phyloP scores from a whole-genome alignment of 2,329 filamentous ascomycete species.

The Coniochaeta ligniaria region DNA sequence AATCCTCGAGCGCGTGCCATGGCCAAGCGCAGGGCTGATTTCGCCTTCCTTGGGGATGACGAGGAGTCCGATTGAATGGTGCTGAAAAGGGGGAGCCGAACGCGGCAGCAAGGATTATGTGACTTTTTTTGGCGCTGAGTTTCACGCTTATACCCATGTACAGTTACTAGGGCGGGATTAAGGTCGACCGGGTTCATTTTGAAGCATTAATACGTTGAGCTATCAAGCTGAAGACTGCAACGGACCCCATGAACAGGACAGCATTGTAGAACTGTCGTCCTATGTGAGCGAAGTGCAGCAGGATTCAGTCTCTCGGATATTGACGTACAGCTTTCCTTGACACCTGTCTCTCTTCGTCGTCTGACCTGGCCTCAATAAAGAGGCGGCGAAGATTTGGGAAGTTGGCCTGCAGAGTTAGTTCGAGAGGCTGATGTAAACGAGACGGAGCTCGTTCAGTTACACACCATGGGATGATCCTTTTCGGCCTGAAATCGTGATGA shows the following conservation, averaged over 20 bases:
- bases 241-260: conserved; percentile 91
- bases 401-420: conserved; percentile 46
- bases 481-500: background rate
- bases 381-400: conserved; percentile 92
- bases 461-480: background rate
- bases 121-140: background rate
- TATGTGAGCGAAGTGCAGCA: conserved; percentile 3
- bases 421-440: background rate
- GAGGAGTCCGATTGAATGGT: conserved; percentile 53
- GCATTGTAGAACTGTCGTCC: conserved; percentile 86
- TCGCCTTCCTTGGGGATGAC: conserved; percentile 63
- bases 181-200: conserved; percentile 13
- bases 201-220: conserved; percentile 73
- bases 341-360: conserved; percentile 90
- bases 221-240: conserved; percentile 87
- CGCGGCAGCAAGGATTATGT: background rate
- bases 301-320: conserved; percentile 1
- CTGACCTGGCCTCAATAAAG: conserved; percentile 88
- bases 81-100: background rate
- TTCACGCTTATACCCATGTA: background rate
- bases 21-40: conserved; percentile 38
- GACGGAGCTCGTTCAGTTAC: background rate
- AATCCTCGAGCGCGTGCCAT: conserved; percentile 37
- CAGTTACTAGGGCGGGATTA: background rate
- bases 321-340: conserved; percentile 78